A percentile compares a stretch with the other conserved stretches of the same genome.
phyloP scores from a whole-genome alignment of 805 yeast species.

The Blastobotrys terrestris region DNA sequence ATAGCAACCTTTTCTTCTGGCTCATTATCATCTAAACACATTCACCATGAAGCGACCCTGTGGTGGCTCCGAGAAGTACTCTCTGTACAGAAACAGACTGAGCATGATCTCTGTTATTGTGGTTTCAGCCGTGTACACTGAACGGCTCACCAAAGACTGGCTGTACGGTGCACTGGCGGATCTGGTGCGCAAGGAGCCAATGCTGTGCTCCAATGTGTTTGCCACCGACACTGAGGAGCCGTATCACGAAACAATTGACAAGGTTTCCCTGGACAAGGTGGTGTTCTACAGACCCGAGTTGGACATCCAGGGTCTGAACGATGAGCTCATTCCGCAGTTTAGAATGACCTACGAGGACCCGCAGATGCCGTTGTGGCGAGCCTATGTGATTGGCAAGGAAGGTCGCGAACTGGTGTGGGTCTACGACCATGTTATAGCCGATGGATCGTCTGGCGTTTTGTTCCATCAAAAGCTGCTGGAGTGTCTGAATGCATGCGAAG shows the following conservation, averaged over 20 bases:
- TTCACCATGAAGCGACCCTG: not conserved
- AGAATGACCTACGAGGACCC: slow-evolving; percentile 6
- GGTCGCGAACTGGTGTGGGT: slow-evolving; percentile 5
- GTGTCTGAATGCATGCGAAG: not conserved
- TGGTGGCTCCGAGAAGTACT: slow-evolving; percentile 1
- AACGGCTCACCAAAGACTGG: not conserved
- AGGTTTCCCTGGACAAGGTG: slow-evolving; percentile 6
- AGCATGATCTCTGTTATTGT: slow-evolving; percentile 5
- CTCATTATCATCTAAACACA: not conserved
- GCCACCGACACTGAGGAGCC: slow-evolving; percentile 7
- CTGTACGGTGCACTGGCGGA: slow-evolving; percentile 9
- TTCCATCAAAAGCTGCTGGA: slow-evolving; percentile 5
- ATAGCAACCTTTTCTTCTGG: not conserved
- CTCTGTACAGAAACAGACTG: slow-evolving; percentile 2
- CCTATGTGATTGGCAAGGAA: slow-evolving; percentile 5
- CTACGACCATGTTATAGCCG: slow-evolving; percentile 6
- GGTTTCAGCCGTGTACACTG: slow-evolving; percentile 10
- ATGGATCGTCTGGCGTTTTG: slow-evolving; percentile 6
- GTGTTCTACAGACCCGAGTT: slow-evolving; percentile 7
- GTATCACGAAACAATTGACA: slow-evolving; percentile 1
- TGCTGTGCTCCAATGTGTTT: slow-evolving; percentile 9
- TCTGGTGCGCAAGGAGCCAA: slow-evolving; percentile 8
- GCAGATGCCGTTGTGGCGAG: slow-evolving; percentile 10
- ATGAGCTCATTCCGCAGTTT: not conserved
- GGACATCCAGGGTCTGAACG: slow-evolving; percentile 3